Evolutionary conservation across 371 early-diverging fungal genomes (phyloP).

Genomic region (Phascolomyces articulosus): DNA sequence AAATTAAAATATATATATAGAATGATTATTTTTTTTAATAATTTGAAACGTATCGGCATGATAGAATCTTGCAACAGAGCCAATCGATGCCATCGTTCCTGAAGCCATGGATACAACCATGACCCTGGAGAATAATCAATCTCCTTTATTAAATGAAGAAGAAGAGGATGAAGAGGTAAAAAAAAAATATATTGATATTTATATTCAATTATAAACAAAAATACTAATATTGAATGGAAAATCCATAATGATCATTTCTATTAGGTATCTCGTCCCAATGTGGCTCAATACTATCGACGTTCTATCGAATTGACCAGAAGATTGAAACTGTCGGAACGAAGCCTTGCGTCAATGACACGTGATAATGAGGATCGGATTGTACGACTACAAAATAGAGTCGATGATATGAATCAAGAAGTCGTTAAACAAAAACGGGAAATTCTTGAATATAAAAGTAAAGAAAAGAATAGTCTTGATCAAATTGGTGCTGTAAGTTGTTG

Average conservation of each 20-base stretch:
- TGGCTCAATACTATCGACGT: conserved; percentile 52
- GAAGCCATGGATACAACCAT: not conserved
- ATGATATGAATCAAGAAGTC: conserved; percentile 54
- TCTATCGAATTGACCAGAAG: conserved; percentile 55
- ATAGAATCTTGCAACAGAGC: conserved; percentile 1
- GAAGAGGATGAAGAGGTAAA: conserved; percentile 13
- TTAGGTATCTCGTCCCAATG: conserved; percentile 14
- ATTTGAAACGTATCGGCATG: conserved; percentile 6
- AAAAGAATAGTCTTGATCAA: conserved; percentile 55
- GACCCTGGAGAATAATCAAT: not conserved
- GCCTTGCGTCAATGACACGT: conserved; percentile 52
- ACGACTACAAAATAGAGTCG: conserved; percentile 50
- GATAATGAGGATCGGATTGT: conserved; percentile 59
- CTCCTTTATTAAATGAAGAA: not conserved
- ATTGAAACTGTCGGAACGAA: conserved; percentile 51
- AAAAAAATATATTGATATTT: no score
- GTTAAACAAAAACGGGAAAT: conserved; percentile 50
- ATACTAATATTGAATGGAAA: no score
- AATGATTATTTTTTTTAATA: not conserved
- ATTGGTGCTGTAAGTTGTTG: conserved; percentile 52
- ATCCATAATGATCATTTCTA: no score
- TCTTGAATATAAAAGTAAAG: conserved; percentile 56
- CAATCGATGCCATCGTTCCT: not conserved
- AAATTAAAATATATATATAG: not conserved
- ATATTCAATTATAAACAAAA: no score